Evolutionary conservation across 2,329 filamentous ascomycete species (phyloP).

Genomic region (Curvularia hawaiiensis): DNA sequence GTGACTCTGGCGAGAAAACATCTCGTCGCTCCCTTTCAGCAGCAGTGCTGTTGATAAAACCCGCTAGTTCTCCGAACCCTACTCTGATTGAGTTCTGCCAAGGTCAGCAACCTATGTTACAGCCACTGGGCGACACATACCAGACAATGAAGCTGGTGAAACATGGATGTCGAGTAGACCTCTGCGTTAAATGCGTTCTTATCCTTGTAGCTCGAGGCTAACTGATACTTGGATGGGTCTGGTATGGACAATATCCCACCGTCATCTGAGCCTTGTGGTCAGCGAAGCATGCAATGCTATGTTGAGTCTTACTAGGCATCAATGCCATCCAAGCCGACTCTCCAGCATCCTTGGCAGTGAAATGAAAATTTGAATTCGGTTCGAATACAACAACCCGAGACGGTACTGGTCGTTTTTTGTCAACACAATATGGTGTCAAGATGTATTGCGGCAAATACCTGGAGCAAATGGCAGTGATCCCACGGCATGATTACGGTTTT

Average conservation of each 20-base stretch:
- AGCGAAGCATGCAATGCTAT: neutral
- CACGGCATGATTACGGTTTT: slow-evolving; percentile 1
- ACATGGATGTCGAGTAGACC: slow-evolving; percentile 14
- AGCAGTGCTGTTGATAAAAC: neutral
- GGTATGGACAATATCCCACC: slow-evolving; percentile 7
- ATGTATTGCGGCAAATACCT: neutral
- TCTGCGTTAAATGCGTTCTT: slow-evolving; percentile 6
- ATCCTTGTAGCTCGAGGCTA: slow-evolving; percentile 12
- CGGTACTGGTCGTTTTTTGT: slow-evolving; percentile 1
- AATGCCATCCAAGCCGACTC: slow-evolving; percentile 5
- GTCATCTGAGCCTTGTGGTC: slow-evolving; percentile 2
- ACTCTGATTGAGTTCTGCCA: slow-evolving; percentile 8
- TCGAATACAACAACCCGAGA: slow-evolving; percentile 5
- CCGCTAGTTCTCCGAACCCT: slow-evolving; percentile 4
- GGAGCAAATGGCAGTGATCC: slow-evolving; percentile 3
- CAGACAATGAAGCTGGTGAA: slow-evolving; percentile 13
- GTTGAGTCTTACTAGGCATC: slow-evolving; percentile 8
- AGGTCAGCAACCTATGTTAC: neutral
- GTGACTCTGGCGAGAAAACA: slow-evolving; percentile 3
- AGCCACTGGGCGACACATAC: neutral
- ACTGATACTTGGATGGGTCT: slow-evolving; percentile 6
- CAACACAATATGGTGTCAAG: neutral
- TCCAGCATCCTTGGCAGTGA: slow-evolving; percentile 4
- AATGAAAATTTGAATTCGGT: slow-evolving; percentile 8
- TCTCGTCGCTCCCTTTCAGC: neutral